Conservation (phyloP, 2,329 filamentous ascomycete species). For the Colletotrichum godetiae region DNA sequence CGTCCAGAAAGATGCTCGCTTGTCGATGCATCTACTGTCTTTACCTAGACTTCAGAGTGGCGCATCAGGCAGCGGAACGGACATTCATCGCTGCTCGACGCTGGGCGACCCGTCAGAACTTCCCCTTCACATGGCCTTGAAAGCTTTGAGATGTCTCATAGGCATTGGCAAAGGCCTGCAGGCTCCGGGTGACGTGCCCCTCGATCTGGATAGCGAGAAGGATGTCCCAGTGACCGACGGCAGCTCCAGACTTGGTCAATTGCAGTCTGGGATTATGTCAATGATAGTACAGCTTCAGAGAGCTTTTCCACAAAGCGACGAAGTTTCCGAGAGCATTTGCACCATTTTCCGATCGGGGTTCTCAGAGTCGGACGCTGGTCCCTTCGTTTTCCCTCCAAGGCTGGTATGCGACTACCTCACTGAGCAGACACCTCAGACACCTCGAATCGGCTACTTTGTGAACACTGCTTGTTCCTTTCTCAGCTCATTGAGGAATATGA, state of each 20-base stretch:
- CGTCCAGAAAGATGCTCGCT: constrained; percentile 66
- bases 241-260: constrained; percentile 41
- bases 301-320: constrained; percentile 69
- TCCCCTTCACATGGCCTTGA: constrained; percentile 60
- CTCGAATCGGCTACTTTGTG: constrained; percentile 75
- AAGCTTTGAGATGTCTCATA: constrained; percentile 74
- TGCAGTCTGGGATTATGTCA: constrained; percentile 60
- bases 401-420: constrained; percentile 76
- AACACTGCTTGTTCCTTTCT: constrained; percentile 78
- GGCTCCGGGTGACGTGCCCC: constrained; percentile 71
- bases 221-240: constrained; percentile 18
- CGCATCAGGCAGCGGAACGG: background rate
- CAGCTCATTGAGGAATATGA: constrained; percentile 64
- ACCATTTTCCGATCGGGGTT: constrained; percentile 79
- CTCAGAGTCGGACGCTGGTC: constrained; percentile 77
- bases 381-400: constrained; percentile 78
- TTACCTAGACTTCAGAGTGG: constrained; percentile 40
- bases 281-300: constrained; percentile 60
- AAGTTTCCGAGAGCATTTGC: constrained; percentile 79
- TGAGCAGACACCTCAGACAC: constrained; percentile 68
- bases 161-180: constrained; percentile 80
- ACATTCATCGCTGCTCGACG: constrained; percentile 24
- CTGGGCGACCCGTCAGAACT: constrained; percentile 48
- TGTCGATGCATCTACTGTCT: constrained; percentile 42
- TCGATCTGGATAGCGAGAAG: constrained; percentile 72